Conservation (phyloP, 2,329 filamentous ascomycete species). For the Fusarium sambucinum region DNA sequence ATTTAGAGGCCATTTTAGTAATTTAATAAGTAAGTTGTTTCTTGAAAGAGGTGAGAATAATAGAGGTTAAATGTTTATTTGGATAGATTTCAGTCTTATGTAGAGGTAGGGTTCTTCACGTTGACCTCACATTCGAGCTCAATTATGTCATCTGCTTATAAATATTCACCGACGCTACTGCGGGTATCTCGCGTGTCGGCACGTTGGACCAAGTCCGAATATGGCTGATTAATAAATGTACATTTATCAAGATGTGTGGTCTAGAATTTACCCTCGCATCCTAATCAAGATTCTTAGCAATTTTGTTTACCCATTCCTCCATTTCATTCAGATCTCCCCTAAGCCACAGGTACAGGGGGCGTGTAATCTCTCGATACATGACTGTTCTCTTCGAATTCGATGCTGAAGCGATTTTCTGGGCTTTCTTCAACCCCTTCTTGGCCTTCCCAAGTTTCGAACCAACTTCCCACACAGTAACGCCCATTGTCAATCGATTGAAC, state of each 20-base stretch:
- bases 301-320: slow-evolving; percentile 21
- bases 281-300: slow-evolving; percentile 3
- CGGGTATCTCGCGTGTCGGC: background rate
- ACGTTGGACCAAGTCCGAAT: background rate
- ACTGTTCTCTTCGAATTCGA: slow-evolving; percentile 11
- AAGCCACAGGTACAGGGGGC: background rate
- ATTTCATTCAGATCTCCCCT: background rate
- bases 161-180: slow-evolving; percentile 15
- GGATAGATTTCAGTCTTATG: background rate
- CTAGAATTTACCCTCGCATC: fast-evolving
- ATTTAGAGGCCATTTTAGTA: slow-evolving; percentile 37
- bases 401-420: slow-evolving; percentile 4
- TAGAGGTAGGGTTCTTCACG: background rate
- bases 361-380: slow-evolving; percentile 14
- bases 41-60: too few species aligned
- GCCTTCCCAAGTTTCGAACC: slow-evolving; percentile 17
- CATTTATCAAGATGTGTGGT: fast-evolving
- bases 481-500: slow-evolving; percentile 4
- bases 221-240: background rate
- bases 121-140: slow-evolving; percentile 15
- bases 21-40: background rate
- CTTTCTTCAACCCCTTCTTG: slow-evolving; percentile 15
- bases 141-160: slow-evolving; percentile 42
- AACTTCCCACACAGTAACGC: slow-evolving; percentile 12
- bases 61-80: background rate